Evolutionary conservation across 2,329 filamentous ascomycete genomes (phyloP), one percentile per base, ranked within the genome.

Genomic region (Venturia pyrina): DNA sequence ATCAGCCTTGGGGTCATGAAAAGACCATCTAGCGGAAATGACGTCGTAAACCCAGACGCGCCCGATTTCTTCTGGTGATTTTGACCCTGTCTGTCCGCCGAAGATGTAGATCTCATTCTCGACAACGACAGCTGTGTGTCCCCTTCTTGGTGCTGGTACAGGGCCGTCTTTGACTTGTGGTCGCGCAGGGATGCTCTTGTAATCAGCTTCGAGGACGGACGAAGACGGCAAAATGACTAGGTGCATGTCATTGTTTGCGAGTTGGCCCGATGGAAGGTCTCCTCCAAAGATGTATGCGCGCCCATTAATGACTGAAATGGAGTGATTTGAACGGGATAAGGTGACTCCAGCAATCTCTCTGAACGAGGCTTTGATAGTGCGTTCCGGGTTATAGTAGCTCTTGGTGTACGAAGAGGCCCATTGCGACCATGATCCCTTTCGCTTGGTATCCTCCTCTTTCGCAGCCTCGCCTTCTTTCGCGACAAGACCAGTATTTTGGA

Each of bases 221-320:
- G 76, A 75, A 15, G 77, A 75, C 0, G 83, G 80, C 1, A 85
- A 71, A 15, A 83, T 80, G 63, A 85, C 72, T 62, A 85, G 28
- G 24, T 57, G 44, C 48, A 64, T 78, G 64, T 79, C 78, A 70
- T 81, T 81, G 65, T 78, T 76, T 41, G 81, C 81, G 34, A 83
- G 74, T 24, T 63, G 40, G 48, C 66, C 75, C 67, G 67, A 76
- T 28, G 44, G 41, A 28, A 53, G 13, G 69, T 79, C 76, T 64
- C 83, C 83, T 7, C 83, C 83, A 68, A 85, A 85, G 64, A 85
- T 80, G 70, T 84, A 84, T 40, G 82, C 82, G 68, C 81, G 80
- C 64, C 80, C 78, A 67, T 80, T 80, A 68, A 86, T 76, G 59
- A 83, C 73, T 4, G 81, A 83, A 61, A 85, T 70, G 2, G 81